A percentile compares a stretch with the other conserved stretches of the same genome.
Evolutionary conservation across 2,329 filamentous ascomycete species (phyloP).

Genomic region (Lachnellula arida): DNA sequence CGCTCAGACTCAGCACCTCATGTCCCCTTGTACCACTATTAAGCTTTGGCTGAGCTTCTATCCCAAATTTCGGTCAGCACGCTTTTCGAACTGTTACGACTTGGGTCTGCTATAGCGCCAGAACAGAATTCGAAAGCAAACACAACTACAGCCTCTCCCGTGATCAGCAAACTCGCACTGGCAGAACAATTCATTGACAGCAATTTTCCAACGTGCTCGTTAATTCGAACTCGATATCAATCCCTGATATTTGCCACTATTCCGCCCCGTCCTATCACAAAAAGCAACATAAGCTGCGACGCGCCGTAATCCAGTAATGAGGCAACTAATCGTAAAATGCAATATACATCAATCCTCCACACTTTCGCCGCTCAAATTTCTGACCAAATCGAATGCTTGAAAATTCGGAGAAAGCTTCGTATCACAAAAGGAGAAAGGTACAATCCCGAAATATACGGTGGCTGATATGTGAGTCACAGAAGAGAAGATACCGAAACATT

Average conservation of each 20-base stretch:
- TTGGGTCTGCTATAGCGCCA: conserved; percentile 33
- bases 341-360: conserved; percentile 2
- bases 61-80: conserved; percentile 27
- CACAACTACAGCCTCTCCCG: conserved; percentile 25
- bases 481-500: background rate
- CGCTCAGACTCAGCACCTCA: conserved; percentile 31
- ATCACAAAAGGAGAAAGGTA: background rate
- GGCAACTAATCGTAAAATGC: conserved; percentile 26
- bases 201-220: conserved; percentile 29
- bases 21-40: conserved; percentile 35
- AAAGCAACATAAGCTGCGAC: conserved; percentile 7
- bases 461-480: conserved; percentile 2
- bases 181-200: conserved; percentile 24
- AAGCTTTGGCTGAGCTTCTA: conserved; percentile 30
- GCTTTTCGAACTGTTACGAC: conserved; percentile 29
- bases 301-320: conserved; percentile 16
- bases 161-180: conserved; percentile 27
- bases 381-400: background rate
- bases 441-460: background rate
- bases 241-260: conserved; percentile 24
- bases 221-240: conserved; percentile 20
- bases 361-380: background rate
- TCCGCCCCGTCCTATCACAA: conserved; percentile 11
- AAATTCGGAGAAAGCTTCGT: background rate
- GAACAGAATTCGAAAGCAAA: conserved; percentile 29